Evolutionary conservation across 192 early-diverging fungal species (phyloP), one percentile per base, ranked within the genome.

Genomic region (Linnemannia hyalina): DNA sequence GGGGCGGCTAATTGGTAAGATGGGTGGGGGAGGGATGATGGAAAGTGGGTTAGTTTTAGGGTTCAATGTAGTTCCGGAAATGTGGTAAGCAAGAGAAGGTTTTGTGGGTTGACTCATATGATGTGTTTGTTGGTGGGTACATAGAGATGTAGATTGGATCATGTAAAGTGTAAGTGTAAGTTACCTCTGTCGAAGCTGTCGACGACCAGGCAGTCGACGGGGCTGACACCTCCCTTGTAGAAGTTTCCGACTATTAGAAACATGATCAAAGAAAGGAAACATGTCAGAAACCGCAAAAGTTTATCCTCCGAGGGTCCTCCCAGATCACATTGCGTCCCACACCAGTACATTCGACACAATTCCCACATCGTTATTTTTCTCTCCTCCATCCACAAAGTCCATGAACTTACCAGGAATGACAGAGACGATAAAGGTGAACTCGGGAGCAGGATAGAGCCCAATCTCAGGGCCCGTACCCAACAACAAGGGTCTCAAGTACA

Each of bases 401-500:
- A 57, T 10, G 9, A 54, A 23, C 60, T 13, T 65, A 65, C 60
- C 60, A n/a, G 95, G 95, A 76, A 91, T 92, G 68, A 91, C 93
- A 72, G 91, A 80, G 13, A 96, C 91, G 42, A 94, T 85, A 60
- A 94, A 95, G 32, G 83, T 88, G 81, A 92, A 95, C 78, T 95
- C 94, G 6, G 85, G 83, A 15, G 89, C 89, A 29, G 89, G 88
- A 71, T 78, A 82, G 80, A 96, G 88, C 9, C 93, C 93, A 72
- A 95, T 88, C 80, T 91, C 90, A n/a, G 93, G 87, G 4, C 95
- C 95, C 69, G 89, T 91, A 9, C 94, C 94, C 75, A 96, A 80
- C 49, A 96, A 82, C 68, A 96, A 90, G 22, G 95, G 95, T 57
- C 95, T 91, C 69, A 96, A 77, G 75, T 96, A 96, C 55, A 95